phyloP scores from a whole-genome alignment of 2,329 filamentous ascomycete species.

The Cytospora chrysosperma region DNA sequence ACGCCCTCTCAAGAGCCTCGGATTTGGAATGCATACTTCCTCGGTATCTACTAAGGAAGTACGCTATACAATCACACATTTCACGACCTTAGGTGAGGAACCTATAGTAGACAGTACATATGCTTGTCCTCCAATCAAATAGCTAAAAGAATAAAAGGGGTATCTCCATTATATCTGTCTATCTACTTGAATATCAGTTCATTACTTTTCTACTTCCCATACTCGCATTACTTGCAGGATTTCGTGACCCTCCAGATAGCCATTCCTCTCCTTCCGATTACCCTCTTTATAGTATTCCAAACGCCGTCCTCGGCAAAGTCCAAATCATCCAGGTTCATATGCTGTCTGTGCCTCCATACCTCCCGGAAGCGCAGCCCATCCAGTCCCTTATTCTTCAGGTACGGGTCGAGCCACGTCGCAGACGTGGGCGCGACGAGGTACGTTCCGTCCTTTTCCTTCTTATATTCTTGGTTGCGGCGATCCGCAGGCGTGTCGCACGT shows the following conservation, averaged over 20 bases:
- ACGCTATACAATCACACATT: neutral
- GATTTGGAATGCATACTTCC: neutral
- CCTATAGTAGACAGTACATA: neutral
- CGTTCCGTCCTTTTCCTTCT: constrained; percentile 62
- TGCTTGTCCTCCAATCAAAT: neutral
- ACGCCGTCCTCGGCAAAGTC: constrained; percentile 77
- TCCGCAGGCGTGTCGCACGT: constrained; percentile 62
- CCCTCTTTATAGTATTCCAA: constrained; percentile 66
- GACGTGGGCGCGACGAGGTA: constrained; percentile 74
- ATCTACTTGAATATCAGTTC: constrained; percentile 6
- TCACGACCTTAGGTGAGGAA: neutral
- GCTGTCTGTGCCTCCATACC: constrained; percentile 65
- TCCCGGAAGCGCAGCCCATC: constrained; percentile 64
- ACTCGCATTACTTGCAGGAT: constrained; percentile 43
- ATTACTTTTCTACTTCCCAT: constrained; percentile 13
- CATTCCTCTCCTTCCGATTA: constrained; percentile 63
- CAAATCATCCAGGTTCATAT: constrained; percentile 77
- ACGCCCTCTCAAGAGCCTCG: neutral
- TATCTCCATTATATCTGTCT: constrained; percentile 21
- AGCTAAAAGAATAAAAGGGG: constrained; percentile 1
- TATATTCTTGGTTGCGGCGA: constrained; percentile 53
- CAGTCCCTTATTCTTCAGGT: constrained; percentile 57
- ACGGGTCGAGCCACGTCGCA: constrained; percentile 66
- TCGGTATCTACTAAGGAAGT: too few species aligned
- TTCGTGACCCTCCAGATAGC: constrained; percentile 65